Conservation (phyloP, 257 asterid genomes). For the Anisodus acutangulus region DNA sequence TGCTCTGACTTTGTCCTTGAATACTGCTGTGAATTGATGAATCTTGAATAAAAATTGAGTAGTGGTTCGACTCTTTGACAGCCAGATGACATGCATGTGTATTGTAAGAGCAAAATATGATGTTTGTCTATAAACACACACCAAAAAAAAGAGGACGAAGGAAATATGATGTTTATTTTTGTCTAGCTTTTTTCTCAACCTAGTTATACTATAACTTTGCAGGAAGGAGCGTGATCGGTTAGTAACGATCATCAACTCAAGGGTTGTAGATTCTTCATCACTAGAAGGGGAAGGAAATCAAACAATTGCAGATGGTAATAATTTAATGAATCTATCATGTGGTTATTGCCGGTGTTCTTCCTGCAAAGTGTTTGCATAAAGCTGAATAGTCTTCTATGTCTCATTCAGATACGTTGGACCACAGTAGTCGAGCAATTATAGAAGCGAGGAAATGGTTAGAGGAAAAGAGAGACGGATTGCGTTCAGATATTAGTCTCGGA, state of each 20-base stretch:
- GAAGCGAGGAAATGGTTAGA: slow-evolving; percentile 82
- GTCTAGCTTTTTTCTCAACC: neutral
- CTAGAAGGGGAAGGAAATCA: slow-evolving; percentile 41
- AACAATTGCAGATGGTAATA: slow-evolving; percentile 42
- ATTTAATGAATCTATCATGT: neutral
- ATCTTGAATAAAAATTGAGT: neutral
- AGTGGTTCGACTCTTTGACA: neutral
- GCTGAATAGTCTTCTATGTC: slow-evolving; percentile 23
- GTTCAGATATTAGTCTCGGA: slow-evolving; percentile 34
- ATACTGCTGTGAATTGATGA: neutral
- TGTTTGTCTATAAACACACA: neutral
- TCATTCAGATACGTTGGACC: slow-evolving; percentile 53
- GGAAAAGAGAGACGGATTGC: slow-evolving; percentile 63
- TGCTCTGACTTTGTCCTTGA: neutral
- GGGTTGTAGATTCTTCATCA: slow-evolving; percentile 57
- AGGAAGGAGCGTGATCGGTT: slow-evolving; percentile 86
- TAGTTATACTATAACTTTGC: slow-evolving; percentile 29
- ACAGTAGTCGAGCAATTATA: slow-evolving; percentile 53
- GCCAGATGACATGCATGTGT: slow-evolving; percentile 7
- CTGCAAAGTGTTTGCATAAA: slow-evolving; percentile 28
- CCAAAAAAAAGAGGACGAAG: neutral
- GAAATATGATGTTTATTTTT: neutral
- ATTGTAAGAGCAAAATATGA: neutral
- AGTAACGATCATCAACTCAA: slow-evolving; percentile 60
- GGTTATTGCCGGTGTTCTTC: slow-evolving; percentile 15